Base-by-base conservation (phyloP, 2,329 filamentous ascomycete species). In the Pseudogymnoascus sp. region DNA sequence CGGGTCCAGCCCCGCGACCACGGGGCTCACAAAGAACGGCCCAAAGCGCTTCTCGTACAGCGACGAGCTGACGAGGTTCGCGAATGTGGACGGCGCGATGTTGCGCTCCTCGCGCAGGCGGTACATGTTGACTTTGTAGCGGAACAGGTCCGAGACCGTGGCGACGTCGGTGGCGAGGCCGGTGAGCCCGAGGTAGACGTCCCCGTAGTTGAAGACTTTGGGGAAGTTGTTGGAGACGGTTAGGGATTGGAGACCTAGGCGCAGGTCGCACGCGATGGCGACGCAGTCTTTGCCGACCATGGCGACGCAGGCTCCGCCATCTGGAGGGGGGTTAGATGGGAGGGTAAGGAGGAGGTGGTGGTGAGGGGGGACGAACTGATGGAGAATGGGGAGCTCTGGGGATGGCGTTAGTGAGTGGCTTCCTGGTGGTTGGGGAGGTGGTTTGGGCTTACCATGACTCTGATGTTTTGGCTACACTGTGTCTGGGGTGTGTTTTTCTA, bases 101-200 rank as follows among this genome's bases (percentile, higher is more conserved):
- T 92, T 85, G 75, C 95, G 92, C 83, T 99, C 95, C 83, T 99
- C 95, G 74, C 95, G 91, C 73, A 99, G 86, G 69, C 95, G 90
- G 85, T 99, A 99, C 90, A 99, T 96, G 85, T 99, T 99, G 77
- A 96, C 91, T 84, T 99, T 99, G 87, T 96, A 97, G 75, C 95
- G 92, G 85, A 99, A 96, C 70, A 97, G 88, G 79, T 99, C 93
- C 72, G 88, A 90, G 70, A 99, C 93, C 70, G 93, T 97, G 68
- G 85, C 86, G 68, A 99, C 92, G 77, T 99, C 95, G 71, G 95
- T 99, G 66, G 95, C 95, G 61, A 99, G 90, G 63, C 95, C 95
- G 4, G 95, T 97, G 66, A 99, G 87, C 63, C 95, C 95, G 37
- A 99, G 89, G 79, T 96, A 97, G 72, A 95, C 91, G 74, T 93